Conservation (phyloP, 305 asterid genomes). For the Striga hermonthica region DNA sequence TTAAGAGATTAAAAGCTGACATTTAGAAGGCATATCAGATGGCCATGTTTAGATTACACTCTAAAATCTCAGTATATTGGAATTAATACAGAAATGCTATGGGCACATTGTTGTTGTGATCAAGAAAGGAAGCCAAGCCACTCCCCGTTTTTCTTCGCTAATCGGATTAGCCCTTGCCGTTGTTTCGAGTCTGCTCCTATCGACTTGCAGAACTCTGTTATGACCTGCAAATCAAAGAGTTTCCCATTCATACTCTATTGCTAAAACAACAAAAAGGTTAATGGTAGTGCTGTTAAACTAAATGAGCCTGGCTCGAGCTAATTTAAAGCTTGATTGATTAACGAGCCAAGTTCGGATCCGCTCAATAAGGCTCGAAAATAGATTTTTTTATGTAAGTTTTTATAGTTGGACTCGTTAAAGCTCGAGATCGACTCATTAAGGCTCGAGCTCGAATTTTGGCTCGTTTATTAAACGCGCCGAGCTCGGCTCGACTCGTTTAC, state of each 20-base stretch:
- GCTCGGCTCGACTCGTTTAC: too few species aligned
- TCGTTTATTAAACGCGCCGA: too few species aligned
- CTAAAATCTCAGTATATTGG: conserved; percentile 20
- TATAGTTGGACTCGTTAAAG: too few species aligned
- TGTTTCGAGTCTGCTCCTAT: conserved; percentile 87
- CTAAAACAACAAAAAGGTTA: background rate
- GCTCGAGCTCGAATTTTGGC: too few species aligned
- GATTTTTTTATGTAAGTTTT: too few species aligned
- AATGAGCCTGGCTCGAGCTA: too few species aligned
- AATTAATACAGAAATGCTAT: background rate
- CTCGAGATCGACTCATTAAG: too few species aligned
- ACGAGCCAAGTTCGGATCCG: too few species aligned
- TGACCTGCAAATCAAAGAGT: conserved; percentile 44
- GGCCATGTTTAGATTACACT: conserved; percentile 26
- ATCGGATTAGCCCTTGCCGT: conserved; percentile 75
- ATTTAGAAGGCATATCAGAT: background rate
- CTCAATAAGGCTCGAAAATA: too few species aligned
- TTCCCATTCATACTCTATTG: too few species aligned
- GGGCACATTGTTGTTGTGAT: conserved; percentile 14
- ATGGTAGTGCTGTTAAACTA: background rate
- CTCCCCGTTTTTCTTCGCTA: conserved; percentile 84
- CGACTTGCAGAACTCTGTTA: conserved; percentile 83
- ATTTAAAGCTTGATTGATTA: too few species aligned
- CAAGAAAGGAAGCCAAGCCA: conserved; percentile 82
- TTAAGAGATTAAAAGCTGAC: background rate